Conservation (phyloP, 371 early-diverging fungal species). For the Nematocida ironsii region DNA sequence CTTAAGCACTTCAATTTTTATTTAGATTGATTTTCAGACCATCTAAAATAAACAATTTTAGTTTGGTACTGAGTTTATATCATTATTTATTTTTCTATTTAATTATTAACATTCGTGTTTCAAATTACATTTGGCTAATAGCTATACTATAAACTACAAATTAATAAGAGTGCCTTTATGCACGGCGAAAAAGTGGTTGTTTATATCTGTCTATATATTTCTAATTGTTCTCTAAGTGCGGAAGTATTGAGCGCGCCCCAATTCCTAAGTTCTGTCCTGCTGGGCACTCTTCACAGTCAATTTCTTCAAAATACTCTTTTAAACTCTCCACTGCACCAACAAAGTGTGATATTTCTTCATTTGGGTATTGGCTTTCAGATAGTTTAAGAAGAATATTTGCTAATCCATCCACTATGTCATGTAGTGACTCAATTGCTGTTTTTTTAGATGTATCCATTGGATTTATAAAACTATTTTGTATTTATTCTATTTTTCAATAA, state of each 20-base stretch:
- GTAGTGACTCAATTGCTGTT: not conserved
- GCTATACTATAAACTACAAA: too few relatives aligned
- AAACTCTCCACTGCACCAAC: not conserved
- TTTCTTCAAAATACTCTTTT: constrained; percentile 9
- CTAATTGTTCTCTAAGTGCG: not conserved
- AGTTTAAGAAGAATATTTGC: not conserved
- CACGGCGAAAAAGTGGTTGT: not conserved
- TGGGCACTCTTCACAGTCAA: constrained; percentile 7
- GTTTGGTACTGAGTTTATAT: too few relatives aligned
- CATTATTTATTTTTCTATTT: too few relatives aligned
- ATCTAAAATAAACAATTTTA: too few relatives aligned
- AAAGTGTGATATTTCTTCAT: not conserved
- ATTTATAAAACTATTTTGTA: constrained; percentile 22
- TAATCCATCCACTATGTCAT: constrained; percentile 8
- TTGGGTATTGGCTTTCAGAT: not conserved
- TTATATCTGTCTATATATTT: not conserved
- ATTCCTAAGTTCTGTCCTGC: constrained; percentile 22
- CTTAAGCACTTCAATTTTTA: too few relatives aligned
- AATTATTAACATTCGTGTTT: too few relatives aligned
- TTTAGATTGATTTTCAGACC: too few relatives aligned
- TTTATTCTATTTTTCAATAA: not conserved
- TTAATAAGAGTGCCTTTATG: too few relatives aligned
- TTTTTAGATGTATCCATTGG: not conserved
- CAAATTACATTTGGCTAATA: too few relatives aligned
- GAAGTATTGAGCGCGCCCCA: not conserved